Percentiles rank a stretch among this genome's conserved stretches.
phyloP scores from a whole-genome alignment of 371 early-diverging fungal genomes.

The Mortierella sp. region DNA sequence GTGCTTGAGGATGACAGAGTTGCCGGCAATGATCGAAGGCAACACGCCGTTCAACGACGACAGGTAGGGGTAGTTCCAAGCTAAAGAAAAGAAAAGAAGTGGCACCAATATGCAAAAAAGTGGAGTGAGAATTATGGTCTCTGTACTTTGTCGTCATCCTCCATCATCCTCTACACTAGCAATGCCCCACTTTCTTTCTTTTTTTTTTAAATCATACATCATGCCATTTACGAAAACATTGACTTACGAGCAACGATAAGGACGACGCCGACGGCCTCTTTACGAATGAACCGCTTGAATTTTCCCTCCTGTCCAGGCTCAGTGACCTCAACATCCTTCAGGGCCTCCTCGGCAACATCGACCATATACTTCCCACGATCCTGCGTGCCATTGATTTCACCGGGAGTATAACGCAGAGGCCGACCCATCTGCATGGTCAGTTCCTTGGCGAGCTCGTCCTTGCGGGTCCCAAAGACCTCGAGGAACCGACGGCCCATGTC shows the following conservation, averaged over 20 bases:
- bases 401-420: conserved; percentile 77
- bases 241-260: conserved; percentile 53
- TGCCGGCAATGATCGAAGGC: conserved; percentile 85
- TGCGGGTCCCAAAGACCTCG: conserved; percentile 66
- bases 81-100: conserved; percentile 18
- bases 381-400: conserved; percentile 81
- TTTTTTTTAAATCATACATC: not conserved
- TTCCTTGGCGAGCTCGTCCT: conserved; percentile 72
- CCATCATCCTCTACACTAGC: not conserved
- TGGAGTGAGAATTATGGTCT: not conserved
- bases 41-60: conserved; percentile 80
- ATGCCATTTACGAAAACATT: not conserved
- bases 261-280: conserved; percentile 79
- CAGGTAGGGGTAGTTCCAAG: conserved; percentile 80
- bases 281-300: conserved; percentile 75
- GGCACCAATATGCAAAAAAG: not conserved
- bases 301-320: conserved; percentile 57
- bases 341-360: conserved; percentile 74
- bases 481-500: conserved; percentile 69
- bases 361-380: conserved; percentile 82
- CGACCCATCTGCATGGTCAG: conserved; percentile 83
- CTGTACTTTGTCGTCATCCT: conserved; percentile 5
- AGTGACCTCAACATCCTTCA: conserved; percentile 69
- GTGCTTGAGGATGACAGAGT: conserved; percentile 85
- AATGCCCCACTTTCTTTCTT: too few species aligned